Percentiles rank a stretch among this genome's conserved stretches.
phyloP scores from a whole-genome alignment of 2,329 filamentous ascomycete species.

The Neocatenulostroma microsporum region DNA sequence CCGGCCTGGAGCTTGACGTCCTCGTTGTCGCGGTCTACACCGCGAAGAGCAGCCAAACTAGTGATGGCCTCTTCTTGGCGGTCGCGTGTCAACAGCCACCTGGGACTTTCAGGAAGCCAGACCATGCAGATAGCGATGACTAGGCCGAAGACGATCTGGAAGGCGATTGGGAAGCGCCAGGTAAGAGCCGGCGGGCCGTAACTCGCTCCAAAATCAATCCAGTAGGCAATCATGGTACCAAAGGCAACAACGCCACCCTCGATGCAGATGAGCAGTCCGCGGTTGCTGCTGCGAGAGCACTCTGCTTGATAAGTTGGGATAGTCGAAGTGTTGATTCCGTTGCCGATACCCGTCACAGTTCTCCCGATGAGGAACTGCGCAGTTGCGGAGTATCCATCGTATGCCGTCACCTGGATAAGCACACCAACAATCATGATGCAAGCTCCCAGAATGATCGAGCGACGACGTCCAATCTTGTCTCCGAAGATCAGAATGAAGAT shows the following conservation, averaged over 20 bases:
- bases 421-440: constrained; percentile 38
- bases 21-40: constrained; percentile 43
- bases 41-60: constrained; percentile 45
- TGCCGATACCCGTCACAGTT: constrained; percentile 47
- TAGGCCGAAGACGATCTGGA: constrained; percentile 45
- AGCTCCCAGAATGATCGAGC: constrained; percentile 36
- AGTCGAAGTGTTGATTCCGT: constrained; percentile 50
- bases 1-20: constrained; percentile 55
- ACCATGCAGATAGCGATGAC: constrained; percentile 38
- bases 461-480: constrained; percentile 37
- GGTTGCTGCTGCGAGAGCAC: constrained; percentile 48
- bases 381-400: constrained; percentile 29
- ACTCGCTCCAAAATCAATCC: constrained; percentile 40
- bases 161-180: constrained; percentile 49
- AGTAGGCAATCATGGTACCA: constrained; percentile 46
- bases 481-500: constrained; percentile 33
- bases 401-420: constrained; percentile 32
- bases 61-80: constrained; percentile 41
- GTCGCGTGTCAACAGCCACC: constrained; percentile 39
- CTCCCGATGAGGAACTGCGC: constrained; percentile 49
- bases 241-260: constrained; percentile 47
- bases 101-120: constrained; percentile 39
- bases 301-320: constrained; percentile 50
- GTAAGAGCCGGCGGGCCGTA: constrained; percentile 29
- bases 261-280: constrained; percentile 55